Evolutionary conservation across 805 yeast genomes (phyloP), one percentile per base, ranked within the genome.

Genomic region (Candida orba): DNA sequence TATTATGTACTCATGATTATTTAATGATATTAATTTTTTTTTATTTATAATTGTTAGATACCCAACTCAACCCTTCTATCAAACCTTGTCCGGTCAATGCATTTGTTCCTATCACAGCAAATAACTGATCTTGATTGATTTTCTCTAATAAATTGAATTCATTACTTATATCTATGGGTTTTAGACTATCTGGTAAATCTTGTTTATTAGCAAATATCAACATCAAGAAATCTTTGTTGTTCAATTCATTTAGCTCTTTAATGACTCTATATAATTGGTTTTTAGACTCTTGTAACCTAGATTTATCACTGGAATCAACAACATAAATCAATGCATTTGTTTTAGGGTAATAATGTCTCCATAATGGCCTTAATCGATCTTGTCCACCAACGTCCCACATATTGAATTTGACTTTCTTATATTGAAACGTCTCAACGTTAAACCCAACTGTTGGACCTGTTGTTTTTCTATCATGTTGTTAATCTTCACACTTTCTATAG

Each of bases 301-400:
- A 75, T 37, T 66, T 60, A 64, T 89, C 95, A 8, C 84, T 78
- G 6, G 88, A 76, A 65, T 90, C 98, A 47, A 90, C 83, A 43
- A 90, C 97, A 63, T 86, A 90, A 43, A 90, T 87, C 46, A 90
- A 73, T 9, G 95, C 96, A 59, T 88, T 84, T 5, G 96, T 87
- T 33, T 95, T 95, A 12, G 95, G 85, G 65, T 84, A 88, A 66
- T 90, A 90, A 61, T 90, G 96, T 64, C 96, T 79, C 97, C 98
- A 90, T 46, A 90, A 71, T 0, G 95, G 95, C 59, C 96, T 78
- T 53, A 89, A 77, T 63, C 95, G 73, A 57, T 85, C 95, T 69
- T 88, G 97, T 61, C 96, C 97, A 67, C 97, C 97, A 48, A 93
- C 93, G 64, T 86, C 95, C 95, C 95, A 86, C 60, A 86, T 89